Evolutionary conservation across 2,329 filamentous ascomycete genomes (phyloP).

Genomic region (Aspergillus versicolor): DNA sequence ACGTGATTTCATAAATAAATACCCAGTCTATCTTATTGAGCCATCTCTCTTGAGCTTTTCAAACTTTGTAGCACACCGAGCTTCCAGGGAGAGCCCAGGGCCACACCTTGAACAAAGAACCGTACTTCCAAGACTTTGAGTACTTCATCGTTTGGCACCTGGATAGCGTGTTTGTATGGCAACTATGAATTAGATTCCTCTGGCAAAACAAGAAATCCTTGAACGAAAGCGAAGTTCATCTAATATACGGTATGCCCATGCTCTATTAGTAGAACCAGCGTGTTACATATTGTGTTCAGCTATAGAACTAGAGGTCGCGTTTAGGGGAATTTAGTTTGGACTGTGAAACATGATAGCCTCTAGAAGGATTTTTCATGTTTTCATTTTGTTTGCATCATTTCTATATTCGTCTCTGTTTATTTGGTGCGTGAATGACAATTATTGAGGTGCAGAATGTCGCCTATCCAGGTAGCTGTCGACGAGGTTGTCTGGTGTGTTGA

Average conservation of each 20-base stretch:
- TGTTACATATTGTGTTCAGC: background rate
- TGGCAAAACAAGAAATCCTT: no score
- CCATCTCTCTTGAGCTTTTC: background rate
- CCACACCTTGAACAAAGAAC: no score
- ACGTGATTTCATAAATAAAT: background rate
- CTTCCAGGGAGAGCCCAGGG: background rate
- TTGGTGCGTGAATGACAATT: background rate
- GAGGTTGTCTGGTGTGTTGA: background rate
- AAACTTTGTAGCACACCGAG: background rate
- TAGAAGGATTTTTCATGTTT: background rate
- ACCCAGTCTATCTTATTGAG: background rate
- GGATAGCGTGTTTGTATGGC: no score
- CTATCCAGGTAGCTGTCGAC: no score
- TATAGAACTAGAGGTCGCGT: background rate
- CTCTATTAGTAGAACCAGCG: no score
- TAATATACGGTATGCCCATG: no score
- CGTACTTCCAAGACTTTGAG: no score
- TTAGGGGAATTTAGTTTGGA: background rate
- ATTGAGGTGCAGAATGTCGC: background rate
- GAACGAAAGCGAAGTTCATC: no score
- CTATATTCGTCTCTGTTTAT: background rate
- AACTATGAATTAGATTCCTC: no score
- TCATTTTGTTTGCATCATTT: background rate
- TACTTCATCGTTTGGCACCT: no score
- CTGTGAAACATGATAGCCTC: background rate